Evolutionary conservation across 2,329 filamentous ascomycete species (phyloP).

Genomic region (Aspergillus ustus): DNA sequence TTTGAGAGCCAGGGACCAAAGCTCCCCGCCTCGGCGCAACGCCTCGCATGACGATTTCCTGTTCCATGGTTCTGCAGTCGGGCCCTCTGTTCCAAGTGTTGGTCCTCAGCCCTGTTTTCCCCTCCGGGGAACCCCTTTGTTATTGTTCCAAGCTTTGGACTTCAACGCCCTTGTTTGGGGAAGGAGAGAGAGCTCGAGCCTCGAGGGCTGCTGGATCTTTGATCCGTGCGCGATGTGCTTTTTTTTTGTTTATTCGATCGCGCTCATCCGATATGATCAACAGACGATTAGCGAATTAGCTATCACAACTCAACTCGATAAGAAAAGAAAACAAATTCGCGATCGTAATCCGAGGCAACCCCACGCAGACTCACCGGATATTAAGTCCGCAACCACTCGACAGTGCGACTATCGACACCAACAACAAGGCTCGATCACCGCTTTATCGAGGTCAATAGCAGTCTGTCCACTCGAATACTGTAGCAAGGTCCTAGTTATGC

Average conservation of each 20-base stretch:
- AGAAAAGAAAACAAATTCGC: not conserved
- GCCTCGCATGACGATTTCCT: not conserved
- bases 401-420: not conserved
- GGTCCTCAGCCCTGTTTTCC: not conserved
- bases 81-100: too few relatives aligned
- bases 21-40: not conserved
- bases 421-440: not conserved
- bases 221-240: not conserved
- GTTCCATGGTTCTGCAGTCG: too few relatives aligned
- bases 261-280: not conserved
- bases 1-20: not conserved
- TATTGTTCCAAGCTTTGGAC: not conserved
- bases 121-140: not conserved
- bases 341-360: not conserved
- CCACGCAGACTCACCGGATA: not conserved
- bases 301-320: not conserved
- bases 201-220: not conserved
- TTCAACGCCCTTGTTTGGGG: not conserved
- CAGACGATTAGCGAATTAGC: not conserved
- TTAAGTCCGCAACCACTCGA: not conserved
- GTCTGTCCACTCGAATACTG: too few relatives aligned
- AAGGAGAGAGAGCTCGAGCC: too few relatives aligned
- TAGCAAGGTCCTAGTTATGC: not conserved
- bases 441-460: too few relatives aligned
- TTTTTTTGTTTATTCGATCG: not conserved